These are phyloP conservation scores for Aspergillus costaricaensis DNA, from an alignment of 2,329 filamentous ascomycete genomes.

Conservation along the genomic window DNA sequence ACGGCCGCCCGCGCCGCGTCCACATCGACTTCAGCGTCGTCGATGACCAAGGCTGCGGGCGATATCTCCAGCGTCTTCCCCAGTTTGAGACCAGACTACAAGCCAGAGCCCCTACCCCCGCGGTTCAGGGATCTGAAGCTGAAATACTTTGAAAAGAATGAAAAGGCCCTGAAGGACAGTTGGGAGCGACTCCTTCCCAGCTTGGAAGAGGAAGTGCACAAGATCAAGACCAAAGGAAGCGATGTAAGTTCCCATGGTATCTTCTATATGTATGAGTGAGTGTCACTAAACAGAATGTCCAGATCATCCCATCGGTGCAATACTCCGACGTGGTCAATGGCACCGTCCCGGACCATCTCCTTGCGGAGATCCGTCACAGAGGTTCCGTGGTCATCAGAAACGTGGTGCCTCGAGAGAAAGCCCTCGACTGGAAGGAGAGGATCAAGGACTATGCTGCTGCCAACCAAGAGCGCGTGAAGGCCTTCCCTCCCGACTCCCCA, in stretches of 20 bases:
- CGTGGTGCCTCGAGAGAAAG: constrained; percentile 65
- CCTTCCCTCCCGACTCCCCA: constrained; percentile 66
- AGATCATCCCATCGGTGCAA: constrained; percentile 47
- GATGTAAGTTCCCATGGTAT: constrained; percentile 32
- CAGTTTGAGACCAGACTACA: constrained; percentile 46
- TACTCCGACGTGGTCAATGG: constrained; percentile 44
- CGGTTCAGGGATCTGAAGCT: constrained; percentile 47
- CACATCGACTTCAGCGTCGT: constrained; percentile 32
- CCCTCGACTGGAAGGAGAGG: constrained; percentile 65
- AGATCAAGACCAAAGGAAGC: constrained; percentile 44
- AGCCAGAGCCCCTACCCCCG: constrained; percentile 43
- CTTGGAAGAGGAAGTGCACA: constrained; percentile 43
- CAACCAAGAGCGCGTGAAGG: constrained; percentile 57
- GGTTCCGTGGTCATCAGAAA: constrained; percentile 66
- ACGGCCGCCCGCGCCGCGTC: constrained; percentile 33
- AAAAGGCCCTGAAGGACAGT: constrained; percentile 40
- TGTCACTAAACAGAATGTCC: constrained; percentile 10
- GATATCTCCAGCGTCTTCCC: constrained; percentile 54
- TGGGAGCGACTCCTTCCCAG: constrained; percentile 47
- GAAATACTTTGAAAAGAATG: constrained; percentile 42
- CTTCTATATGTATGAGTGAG: neutral
- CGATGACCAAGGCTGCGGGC: constrained; percentile 46
- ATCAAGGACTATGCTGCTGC: constrained; percentile 65
- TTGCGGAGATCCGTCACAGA: constrained; percentile 58
- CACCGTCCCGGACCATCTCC: constrained; percentile 34